Evolutionary conservation across 306 rosid species (phyloP), one percentile per base, ranked within the genome.

Genomic region (Trifolium subterraneum): DNA sequence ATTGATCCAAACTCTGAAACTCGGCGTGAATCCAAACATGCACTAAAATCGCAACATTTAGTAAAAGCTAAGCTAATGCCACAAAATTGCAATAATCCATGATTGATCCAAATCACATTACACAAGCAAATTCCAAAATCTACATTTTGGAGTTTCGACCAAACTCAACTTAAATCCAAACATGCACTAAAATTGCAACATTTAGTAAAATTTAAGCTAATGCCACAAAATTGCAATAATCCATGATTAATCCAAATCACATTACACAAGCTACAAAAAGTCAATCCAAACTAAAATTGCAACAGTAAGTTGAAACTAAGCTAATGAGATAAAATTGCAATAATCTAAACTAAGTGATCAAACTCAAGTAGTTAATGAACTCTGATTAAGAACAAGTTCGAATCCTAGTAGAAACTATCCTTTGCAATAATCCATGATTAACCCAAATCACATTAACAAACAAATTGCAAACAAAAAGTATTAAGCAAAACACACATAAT

Each of bases 101-200:
- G 14, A 68, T 50, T 52, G 38, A 52, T 62, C 60, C 68, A 16
- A 25, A 76, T 70, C 61, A 55, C 54, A 69, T 44, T 52, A 39
- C 61, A 56, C 25, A 56, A 55, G 7, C 11, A 36, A 59, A 45
- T 62, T 63, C 15, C 8, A 39, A 44, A 44, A 44, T 15, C 7
- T 44, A 44, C 16, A 44, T 44, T 44, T 44, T 44, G 50, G 2
- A 44, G 4, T 7, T 13, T 13, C 16, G 13, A 44, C 50, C 6
- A 44, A 13, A 13, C 50, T 44, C 50, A 44, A 44, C 50, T 3
- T 44, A 33, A 58, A 31, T 16, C 56, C 56, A 50, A 50, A 16
- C 22, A 7, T 16, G 9, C 12, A 50, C 23, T 50, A 50, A 50
- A 16, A 50, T 16, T 50, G 23, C 5, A 7, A n/a, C 61, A 58